phyloP scores from a whole-genome alignment of 192 early-diverging fungal genomes.

The Phlyctochytrium arcticum region DNA sequence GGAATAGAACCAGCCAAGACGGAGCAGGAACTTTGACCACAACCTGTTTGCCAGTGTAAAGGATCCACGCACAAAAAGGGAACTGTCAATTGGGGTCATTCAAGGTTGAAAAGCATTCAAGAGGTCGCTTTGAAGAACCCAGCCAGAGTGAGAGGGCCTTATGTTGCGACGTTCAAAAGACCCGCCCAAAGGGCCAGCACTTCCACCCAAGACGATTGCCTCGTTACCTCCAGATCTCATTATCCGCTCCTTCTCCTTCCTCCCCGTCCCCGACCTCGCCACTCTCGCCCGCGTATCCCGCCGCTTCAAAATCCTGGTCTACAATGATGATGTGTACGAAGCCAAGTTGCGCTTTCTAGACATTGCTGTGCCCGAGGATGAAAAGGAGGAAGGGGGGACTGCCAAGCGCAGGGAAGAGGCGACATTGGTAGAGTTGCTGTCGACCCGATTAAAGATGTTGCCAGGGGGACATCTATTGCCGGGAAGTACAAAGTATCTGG shows the following conservation, averaged over 20 bases:
- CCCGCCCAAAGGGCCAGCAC: neutral
- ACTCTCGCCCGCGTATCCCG: conserved; percentile 57
- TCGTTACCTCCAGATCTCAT: conserved; percentile 52
- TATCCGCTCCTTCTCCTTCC: conserved; percentile 35
- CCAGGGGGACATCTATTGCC: conserved; percentile 48
- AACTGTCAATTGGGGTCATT: no score
- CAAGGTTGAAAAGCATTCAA: no score
- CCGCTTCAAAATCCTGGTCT: conserved; percentile 72
- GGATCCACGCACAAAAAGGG: no score
- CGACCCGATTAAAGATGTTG: conserved; percentile 37
- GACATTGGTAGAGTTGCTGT: conserved; percentile 22
- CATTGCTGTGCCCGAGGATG: conserved; percentile 19
- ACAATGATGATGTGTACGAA: conserved; percentile 74
- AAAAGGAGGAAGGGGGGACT: neutral
- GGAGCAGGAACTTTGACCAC: no score
- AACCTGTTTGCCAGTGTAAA: no score
- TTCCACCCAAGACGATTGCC: conserved; percentile 36
- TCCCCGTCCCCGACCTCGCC: conserved; percentile 40
- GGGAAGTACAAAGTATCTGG: conserved; percentile 39
- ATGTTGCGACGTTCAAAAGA: neutral
- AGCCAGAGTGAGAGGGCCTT: no score
- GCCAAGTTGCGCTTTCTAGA: conserved; percentile 56
- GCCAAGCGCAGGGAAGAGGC: neutral
- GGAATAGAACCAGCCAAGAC: no score
- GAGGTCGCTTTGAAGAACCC: no score